A percentile compares a stretch with the other conserved stretches of the same genome.
Conservation (phyloP, 2,329 filamentous ascomycete genomes). For the Colletotrichum gloeosporioides region DNA sequence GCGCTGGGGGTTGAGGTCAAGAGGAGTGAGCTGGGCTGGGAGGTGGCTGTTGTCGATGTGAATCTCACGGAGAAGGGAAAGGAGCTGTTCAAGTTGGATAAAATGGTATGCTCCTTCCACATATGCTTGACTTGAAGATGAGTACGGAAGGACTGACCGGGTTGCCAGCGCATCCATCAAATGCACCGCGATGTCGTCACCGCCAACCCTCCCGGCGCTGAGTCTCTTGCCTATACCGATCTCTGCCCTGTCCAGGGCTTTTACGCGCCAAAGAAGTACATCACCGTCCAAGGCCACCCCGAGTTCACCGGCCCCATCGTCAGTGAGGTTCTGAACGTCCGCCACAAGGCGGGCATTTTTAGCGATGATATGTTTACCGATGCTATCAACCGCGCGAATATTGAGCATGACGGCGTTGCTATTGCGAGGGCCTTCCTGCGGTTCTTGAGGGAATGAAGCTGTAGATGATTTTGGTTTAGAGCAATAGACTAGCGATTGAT, state of each 20-base stretch:
- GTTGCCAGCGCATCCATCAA: constrained; percentile 71
- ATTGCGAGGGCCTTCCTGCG: constrained; percentile 77
- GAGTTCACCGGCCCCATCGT: constrained; percentile 81
- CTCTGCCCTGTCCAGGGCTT: constrained; percentile 81
- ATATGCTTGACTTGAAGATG: neutral
- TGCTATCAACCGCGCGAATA: constrained; percentile 67
- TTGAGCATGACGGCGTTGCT: constrained; percentile 79
- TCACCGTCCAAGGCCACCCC: constrained; percentile 86
- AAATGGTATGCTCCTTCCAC: constrained; percentile 45
- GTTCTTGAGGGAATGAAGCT: constrained; percentile 68
- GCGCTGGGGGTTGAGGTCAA: constrained; percentile 73
- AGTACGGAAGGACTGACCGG: neutral
- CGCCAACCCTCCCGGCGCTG: constrained; percentile 64
- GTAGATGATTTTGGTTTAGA: neutral
- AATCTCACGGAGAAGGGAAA: constrained; percentile 73
- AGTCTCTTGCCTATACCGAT: constrained; percentile 68
- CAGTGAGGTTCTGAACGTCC: constrained; percentile 67
- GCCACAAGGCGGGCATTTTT: constrained; percentile 73
- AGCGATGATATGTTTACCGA: constrained; percentile 71
- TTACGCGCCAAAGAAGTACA: constrained; percentile 69
- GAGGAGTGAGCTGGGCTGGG: constrained; percentile 76
- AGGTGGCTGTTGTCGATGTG: constrained; percentile 76
- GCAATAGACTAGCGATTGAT: constrained; percentile 15
- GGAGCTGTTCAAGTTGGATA: constrained; percentile 72
- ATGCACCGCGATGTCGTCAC: constrained; percentile 85